phyloP scores from a whole-genome alignment of 2,329 filamentous ascomycete genomes.

The Alternaria sp. region DNA sequence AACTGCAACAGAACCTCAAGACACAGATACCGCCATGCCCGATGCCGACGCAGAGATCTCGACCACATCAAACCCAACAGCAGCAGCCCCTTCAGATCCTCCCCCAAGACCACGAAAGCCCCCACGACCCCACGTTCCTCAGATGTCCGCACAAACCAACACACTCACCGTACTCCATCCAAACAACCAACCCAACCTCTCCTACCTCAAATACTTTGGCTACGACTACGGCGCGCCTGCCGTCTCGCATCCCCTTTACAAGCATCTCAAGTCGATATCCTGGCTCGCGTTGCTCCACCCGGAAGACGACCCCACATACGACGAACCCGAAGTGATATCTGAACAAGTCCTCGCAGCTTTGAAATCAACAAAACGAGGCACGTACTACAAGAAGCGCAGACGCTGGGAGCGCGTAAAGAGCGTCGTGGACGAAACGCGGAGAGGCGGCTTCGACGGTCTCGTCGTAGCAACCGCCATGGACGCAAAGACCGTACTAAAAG shows the following conservation, averaged over 20 bases:
- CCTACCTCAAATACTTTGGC: slow-evolving; percentile 86
- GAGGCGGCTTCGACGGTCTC: slow-evolving; percentile 82
- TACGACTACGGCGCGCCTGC: slow-evolving; percentile 74
- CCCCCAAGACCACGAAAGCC: slow-evolving; percentile 37
- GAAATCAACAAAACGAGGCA: slow-evolving; percentile 83
- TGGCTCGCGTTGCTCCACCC: slow-evolving; percentile 93
- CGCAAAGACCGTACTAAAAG: slow-evolving; percentile 75
- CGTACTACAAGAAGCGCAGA: slow-evolving; percentile 87
- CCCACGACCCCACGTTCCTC: slow-evolving; percentile 52
- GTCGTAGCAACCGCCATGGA: slow-evolving; percentile 86
- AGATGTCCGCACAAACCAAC: slow-evolving; percentile 74
- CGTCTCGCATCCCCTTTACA: slow-evolving; percentile 78
- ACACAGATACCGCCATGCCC: slow-evolving; percentile 11
- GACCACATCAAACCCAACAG: slow-evolving; percentile 23
- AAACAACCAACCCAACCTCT: slow-evolving; percentile 86
- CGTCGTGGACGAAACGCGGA: slow-evolving; percentile 76
- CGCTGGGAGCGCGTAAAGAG: slow-evolving; percentile 77
- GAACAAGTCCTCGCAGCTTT: slow-evolving; percentile 70
- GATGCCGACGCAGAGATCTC: slow-evolving; percentile 14
- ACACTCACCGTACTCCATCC: slow-evolving; percentile 82
- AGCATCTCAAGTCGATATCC: slow-evolving; percentile 81
- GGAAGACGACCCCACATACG: slow-evolving; percentile 76
- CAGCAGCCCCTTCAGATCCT: slow-evolving; percentile 30
- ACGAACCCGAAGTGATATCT: slow-evolving; percentile 67
- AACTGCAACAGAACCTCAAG: slow-evolving; percentile 2